phyloP scores from a whole-genome alignment of 768 basidiomycete genomes.

The Gelatoporia subvermispora region DNA sequence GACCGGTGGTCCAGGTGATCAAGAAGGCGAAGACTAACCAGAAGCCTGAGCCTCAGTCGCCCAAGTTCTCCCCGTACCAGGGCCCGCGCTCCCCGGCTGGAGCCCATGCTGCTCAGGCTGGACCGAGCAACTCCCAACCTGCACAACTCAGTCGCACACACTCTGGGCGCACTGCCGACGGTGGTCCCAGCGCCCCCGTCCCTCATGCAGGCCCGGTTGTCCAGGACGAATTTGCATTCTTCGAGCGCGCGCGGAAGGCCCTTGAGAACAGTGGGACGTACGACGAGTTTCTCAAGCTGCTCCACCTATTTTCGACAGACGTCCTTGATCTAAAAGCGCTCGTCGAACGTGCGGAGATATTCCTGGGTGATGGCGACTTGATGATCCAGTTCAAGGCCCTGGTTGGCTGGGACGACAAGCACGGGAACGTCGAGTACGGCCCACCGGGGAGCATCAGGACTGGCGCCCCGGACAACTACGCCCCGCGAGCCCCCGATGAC shows the following conservation, averaged over 20 bases:
- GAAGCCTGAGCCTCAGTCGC: slow-evolving; percentile 52
- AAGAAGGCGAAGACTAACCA: slow-evolving; percentile 65
- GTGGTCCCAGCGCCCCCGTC: slow-evolving; percentile 3
- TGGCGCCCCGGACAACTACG: slow-evolving; percentile 69
- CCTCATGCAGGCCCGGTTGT: slow-evolving; percentile 20
- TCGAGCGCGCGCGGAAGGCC: slow-evolving; percentile 84
- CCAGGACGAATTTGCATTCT: slow-evolving; percentile 84
- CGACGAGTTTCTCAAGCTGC: slow-evolving; percentile 92
- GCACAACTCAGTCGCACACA: slow-evolving; percentile 2
- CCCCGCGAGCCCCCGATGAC: slow-evolving; percentile 75
- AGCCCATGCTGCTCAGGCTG: slow-evolving; percentile 13
- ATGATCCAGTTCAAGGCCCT: slow-evolving; percentile 82
- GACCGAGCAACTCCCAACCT: too few species aligned
- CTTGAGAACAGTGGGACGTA: slow-evolving; percentile 73
- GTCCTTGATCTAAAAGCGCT: slow-evolving; percentile 84
- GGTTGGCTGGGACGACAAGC: slow-evolving; percentile 71
- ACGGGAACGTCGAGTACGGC: slow-evolving; percentile 57
- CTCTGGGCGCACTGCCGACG: slow-evolving; percentile 9
- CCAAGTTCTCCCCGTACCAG: slow-evolving; percentile 40
- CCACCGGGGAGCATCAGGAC: slow-evolving; percentile 77
- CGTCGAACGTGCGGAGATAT: slow-evolving; percentile 72
- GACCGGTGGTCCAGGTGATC: slow-evolving; percentile 28
- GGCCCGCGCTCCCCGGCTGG: slow-evolving; percentile 29
- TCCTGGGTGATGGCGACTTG: slow-evolving; percentile 79
- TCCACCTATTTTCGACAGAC: slow-evolving; percentile 87